These are phyloP conservation scores for Nitzschia palea DNA, from an alignment of 108 stramenopile genomes.

Conservation along the genomic window DNA sequence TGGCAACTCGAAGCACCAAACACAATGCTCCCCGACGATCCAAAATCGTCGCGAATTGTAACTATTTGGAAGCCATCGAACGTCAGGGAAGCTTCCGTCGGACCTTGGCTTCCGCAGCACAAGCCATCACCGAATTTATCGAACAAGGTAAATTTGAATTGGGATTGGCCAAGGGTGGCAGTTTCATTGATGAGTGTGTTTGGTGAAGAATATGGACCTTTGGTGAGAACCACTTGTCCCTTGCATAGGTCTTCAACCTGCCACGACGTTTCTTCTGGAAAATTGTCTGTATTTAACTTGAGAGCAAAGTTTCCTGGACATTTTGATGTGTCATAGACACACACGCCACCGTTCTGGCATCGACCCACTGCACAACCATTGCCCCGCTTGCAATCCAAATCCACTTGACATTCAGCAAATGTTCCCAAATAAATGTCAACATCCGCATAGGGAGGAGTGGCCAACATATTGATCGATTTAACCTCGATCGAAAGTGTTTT, in stretches of 20 bases:
- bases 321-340: background rate
- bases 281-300: background rate
- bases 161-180: background rate
- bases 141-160: background rate
- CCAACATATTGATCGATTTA: background rate
- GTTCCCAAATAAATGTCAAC: background rate
- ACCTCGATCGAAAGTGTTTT: background rate
- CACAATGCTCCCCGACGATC: background rate
- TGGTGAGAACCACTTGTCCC: background rate
- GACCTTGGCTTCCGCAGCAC: background rate
- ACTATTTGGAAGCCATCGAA: background rate
- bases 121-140: constrained; percentile 6
- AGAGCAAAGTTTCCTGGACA: background rate
- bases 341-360: background rate
- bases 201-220: too few relatives aligned
- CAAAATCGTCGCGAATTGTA: background rate
- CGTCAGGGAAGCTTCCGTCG: background rate
- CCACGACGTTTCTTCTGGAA: background rate
- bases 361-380: background rate
- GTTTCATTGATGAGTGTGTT: too few relatives aligned
- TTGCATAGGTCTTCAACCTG: background rate
- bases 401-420: background rate
- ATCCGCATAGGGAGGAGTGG: background rate
- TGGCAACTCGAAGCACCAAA: too few relatives aligned
- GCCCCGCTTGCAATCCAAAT: background rate